A percentile compares a stretch with the other conserved stretches of the same genome.
Conservation (phyloP, 1,284 basidiomycete genomes). For the Termitomyces sp. region DNA sequence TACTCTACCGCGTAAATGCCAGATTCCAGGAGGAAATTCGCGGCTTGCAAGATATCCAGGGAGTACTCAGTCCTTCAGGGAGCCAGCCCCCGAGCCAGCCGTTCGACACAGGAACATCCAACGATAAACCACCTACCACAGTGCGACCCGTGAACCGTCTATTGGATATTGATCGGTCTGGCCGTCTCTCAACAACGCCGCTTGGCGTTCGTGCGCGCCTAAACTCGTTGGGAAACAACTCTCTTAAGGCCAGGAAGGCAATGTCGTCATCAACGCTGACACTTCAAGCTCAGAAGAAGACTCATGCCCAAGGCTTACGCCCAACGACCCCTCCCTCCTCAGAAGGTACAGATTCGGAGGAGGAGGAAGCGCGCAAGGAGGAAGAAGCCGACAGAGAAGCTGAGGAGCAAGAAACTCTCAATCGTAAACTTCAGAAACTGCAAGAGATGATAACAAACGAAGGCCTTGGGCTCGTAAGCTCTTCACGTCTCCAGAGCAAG, state of each 20-base stretch:
- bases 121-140: slow-evolving; percentile 28
- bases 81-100: slow-evolving; percentile 31
- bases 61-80: slow-evolving; percentile 44
- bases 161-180: slow-evolving; percentile 31
- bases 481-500: slow-evolving; percentile 33
- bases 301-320: slow-evolving; percentile 30
- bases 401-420: slow-evolving; percentile 65
- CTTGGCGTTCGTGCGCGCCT: slow-evolving; percentile 63
- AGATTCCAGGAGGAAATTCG: slow-evolving; percentile 78
- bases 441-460: slow-evolving; percentile 70
- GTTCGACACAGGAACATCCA: slow-evolving; percentile 26
- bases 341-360: slow-evolving; percentile 50
- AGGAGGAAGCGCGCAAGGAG: slow-evolving; percentile 52
- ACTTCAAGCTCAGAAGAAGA: slow-evolving; percentile 46
- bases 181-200: slow-evolving; percentile 39
- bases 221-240: slow-evolving; percentile 55
- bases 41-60: slow-evolving; percentile 64
- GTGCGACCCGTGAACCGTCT: slow-evolving; percentile 26
- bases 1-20: slow-evolving; percentile 73
- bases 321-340: slow-evolving; percentile 47
- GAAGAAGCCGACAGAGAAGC: slow-evolving; percentile 59
- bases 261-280: slow-evolving; percentile 66
- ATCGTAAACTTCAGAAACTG: slow-evolving; percentile 60
- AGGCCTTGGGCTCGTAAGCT: slow-evolving; percentile 61
- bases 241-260: slow-evolving; percentile 46